phyloP scores from a whole-genome alignment of 2,329 filamentous ascomycete species.

The Blastomyces percursus region DNA sequence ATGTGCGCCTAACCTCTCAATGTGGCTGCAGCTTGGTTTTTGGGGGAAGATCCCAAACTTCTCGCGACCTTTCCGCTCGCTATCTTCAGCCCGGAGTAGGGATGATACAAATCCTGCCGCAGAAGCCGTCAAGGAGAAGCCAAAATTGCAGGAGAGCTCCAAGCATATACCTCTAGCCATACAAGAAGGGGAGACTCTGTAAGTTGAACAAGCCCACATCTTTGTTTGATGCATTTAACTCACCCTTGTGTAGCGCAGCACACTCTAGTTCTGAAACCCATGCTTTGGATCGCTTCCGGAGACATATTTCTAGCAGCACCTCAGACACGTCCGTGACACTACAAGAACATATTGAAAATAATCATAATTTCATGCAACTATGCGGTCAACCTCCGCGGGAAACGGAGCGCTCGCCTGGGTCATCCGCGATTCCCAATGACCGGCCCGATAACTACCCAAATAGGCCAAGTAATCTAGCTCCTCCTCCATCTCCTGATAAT shows the following conservation, averaged over 20 bases:
- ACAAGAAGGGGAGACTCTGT: neutral
- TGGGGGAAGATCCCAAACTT: neutral
- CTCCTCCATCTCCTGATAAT: neutral
- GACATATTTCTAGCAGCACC: neutral
- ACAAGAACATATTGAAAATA: neutral
- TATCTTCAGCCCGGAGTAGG: neutral
- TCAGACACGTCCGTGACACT: neutral
- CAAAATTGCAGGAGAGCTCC: too few species aligned
- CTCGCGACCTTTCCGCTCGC: neutral
- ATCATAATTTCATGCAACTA: neutral
- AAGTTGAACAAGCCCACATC: neutral
- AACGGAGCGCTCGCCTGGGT: neutral
- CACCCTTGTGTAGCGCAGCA: neutral
- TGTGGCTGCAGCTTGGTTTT: neutral
- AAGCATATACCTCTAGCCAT: neutral
- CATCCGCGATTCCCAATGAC: neutral
- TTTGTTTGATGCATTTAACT: neutral
- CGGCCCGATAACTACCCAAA: neutral
- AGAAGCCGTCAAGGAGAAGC: too few species aligned
- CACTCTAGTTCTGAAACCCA: neutral
- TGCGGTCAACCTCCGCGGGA: neutral
- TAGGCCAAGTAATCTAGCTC: neutral
- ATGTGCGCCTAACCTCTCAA: neutral
- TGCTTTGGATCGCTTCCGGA: neutral
- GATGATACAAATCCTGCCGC: neutral